Evolutionary conservation across 1,284 basidiomycete genomes (phyloP).

Genomic region (Leucoagaricus sp.): DNA sequence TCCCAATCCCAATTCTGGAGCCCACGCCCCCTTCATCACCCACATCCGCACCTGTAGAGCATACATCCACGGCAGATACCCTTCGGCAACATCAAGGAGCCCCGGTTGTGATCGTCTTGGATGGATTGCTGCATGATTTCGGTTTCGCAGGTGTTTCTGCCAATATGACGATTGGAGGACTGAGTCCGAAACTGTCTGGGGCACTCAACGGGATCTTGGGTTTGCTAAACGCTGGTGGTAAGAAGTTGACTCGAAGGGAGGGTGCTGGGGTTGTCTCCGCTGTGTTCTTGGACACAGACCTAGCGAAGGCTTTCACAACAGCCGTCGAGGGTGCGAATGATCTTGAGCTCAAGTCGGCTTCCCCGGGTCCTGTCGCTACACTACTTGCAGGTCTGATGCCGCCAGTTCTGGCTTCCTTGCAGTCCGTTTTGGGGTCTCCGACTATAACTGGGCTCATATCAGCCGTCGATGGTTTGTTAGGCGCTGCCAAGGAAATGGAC

Average conservation of each 20-base stretch:
- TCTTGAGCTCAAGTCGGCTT: neutral
- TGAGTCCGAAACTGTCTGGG: neutral
- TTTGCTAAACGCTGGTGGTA: neutral
- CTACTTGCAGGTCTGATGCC: neutral
- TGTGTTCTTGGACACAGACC: neutral
- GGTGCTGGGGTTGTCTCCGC: neutral
- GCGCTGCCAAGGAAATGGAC: neutral
- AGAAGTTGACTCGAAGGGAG: neutral
- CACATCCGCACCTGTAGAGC: neutral
- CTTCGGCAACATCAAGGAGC: neutral
- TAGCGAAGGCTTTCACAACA: neutral
- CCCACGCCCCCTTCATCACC: neutral
- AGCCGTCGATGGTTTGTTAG: neutral
- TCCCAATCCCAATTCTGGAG: neutral
- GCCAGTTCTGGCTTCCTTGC: neutral
- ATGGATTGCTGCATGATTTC: neutral
- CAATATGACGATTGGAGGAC: neutral
- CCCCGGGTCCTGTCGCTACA: neutral
- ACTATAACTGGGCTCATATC: neutral
- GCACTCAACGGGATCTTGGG: neutral
- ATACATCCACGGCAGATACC: neutral
- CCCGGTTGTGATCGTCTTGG: neutral
- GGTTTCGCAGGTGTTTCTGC: neutral
- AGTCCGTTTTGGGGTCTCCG: neutral
- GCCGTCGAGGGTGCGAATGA: neutral